Conservation (phyloP, 2,329 filamentous ascomycete species). For the Colletotrichum karsti region DNA sequence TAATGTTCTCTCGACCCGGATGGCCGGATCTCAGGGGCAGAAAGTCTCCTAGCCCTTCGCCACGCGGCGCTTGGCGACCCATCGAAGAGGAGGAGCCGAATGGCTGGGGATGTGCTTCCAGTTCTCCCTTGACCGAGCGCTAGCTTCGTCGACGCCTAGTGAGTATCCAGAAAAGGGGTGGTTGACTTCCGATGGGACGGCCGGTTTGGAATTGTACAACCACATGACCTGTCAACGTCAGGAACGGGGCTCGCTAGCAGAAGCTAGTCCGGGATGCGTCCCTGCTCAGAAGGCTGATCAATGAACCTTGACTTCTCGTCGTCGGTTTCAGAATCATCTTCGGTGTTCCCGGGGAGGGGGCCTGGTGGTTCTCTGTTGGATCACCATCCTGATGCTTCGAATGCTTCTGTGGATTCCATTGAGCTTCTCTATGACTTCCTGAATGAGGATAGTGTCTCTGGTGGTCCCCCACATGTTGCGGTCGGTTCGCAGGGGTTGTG, state of each 20-base stretch:
- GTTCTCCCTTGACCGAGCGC: slow-evolving; percentile 15
- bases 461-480: not conserved
- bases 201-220: slow-evolving; percentile 24
- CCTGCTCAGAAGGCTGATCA: slow-evolving; percentile 25
- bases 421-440: slow-evolving; percentile 30
- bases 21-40: slow-evolving; percentile 29
- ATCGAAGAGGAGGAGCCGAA: slow-evolving; percentile 31
- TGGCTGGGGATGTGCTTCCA: slow-evolving; percentile 27
- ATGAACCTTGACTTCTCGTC: slow-evolving; percentile 22
- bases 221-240: slow-evolving; percentile 30
- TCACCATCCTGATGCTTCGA: slow-evolving; percentile 19
- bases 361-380: not conserved
- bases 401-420: slow-evolving; percentile 26
- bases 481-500: not conserved
- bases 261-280: slow-evolving; percentile 12
- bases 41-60: slow-evolving; percentile 28
- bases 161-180: slow-evolving; percentile 23
- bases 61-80: slow-evolving; percentile 28
- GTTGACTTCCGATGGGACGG: slow-evolving; percentile 29
- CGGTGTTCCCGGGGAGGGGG: slow-evolving; percentile 28
- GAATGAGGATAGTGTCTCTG: slow-evolving; percentile 13
- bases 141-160: slow-evolving; percentile 15
- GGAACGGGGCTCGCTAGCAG: slow-evolving; percentile 25
- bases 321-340: slow-evolving; percentile 29
- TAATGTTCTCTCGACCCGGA: slow-evolving; percentile 29